Base-by-base conservation (phyloP, 352 stramenopile genomes). In the Phytophthora aleatoria region DNA sequence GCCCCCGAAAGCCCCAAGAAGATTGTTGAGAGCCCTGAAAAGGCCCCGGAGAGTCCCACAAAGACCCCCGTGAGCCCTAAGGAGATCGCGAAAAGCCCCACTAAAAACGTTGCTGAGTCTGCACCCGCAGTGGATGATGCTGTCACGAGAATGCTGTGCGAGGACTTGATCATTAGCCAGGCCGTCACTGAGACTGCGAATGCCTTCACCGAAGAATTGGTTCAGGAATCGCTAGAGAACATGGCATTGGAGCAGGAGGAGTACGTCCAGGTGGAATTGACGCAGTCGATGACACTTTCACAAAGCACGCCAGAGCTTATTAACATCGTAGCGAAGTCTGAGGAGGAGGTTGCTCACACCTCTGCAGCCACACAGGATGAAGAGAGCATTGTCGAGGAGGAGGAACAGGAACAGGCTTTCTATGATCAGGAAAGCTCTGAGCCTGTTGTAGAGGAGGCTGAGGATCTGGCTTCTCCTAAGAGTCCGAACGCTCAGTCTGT, bases 221-320 rank as follows among this genome's bases (percentile, higher is more conserved):
- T 91, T 35, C 63, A 74, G 24, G 67, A 81, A 43, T 84, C 80
- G 12, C 59, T 87, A 47, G 71, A 71, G 49, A 88, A 67, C 28
- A 57, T 76, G 43, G 71, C 74, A 49, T 59, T 78, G 31, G 77
- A 87, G 36, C 79, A 80, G 39, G 83, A 91, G 10, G 80, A 88
- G 49, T 91, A 87, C 51, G 80, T 91, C 16, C 71, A 88, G 27
- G 80, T 91, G 44, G 81, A 91, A 5, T 64, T 91, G 44, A 89
- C 83, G 6, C 70, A 71, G 44, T 69, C 59, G 31, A 75, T 70
- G 74, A 83, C 57, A 4, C 60, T 79, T 31, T 73, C 50, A 36
- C 57, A 69, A 49, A 72, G 52, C 24, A 72, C 66, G 6, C 56
- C 57, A 15, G 60, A 77, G 61, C 42, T 71, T 50, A 48, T 77